phyloP scores from a whole-genome alignment of 139 green algal genomes.

The Astrephomene gubernaculifera region DNA sequence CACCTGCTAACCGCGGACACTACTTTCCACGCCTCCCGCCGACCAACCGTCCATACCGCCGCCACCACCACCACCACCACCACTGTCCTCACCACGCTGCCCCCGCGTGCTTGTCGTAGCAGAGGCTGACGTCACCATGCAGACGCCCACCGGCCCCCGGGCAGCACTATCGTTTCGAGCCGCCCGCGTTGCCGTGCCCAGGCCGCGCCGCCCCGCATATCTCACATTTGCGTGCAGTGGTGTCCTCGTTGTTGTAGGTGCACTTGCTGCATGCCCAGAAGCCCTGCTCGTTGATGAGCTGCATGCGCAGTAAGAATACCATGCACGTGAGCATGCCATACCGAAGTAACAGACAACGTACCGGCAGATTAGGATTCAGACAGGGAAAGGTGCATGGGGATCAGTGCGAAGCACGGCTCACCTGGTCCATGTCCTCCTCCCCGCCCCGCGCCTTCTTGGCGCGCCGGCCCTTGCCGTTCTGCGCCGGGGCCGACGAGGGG shows the following conservation, averaged over 20 bases:
- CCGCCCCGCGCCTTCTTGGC: conserved; percentile 33
- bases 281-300: conserved; percentile 44
- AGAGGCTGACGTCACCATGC: no score
- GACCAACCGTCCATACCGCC: no score
- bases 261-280: conserved; percentile 74
- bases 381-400: not conserved
- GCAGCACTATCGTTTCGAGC: no score
- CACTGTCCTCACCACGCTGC: no score
- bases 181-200: not conserved
- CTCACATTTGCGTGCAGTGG: conserved; percentile 55
- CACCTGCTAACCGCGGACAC: not conserved
- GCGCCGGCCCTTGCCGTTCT: not conserved
- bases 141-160: no score
- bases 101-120: no score
- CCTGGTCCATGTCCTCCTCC: conserved; percentile 16
- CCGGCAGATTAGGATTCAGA: not conserved
- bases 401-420: not conserved
- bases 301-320: not conserved
- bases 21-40: no score
- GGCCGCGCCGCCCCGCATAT: conserved; percentile 53
- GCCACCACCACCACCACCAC: no score
- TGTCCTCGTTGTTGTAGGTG: conserved; percentile 73
- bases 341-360: no score
- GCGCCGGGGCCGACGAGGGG: not conserved
- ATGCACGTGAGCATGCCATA: no score